Evolutionary conservation across 2,329 filamentous ascomycete species (phyloP).

Genomic region (Diaporthe longicolla): DNA sequence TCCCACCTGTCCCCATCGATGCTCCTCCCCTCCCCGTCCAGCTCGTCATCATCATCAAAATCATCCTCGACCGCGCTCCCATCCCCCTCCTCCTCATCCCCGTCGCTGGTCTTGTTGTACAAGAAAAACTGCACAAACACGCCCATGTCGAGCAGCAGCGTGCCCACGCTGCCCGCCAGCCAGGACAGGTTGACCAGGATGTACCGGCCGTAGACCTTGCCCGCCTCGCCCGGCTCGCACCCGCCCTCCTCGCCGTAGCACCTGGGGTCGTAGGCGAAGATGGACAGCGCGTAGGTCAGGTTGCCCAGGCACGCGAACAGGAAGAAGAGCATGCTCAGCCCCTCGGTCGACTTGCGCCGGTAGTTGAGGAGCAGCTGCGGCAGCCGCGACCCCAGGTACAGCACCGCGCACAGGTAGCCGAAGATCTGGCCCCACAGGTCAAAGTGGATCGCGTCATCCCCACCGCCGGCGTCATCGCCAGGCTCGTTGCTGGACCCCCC

Average conservation of each 20-base stretch:
- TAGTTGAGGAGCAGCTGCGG: constrained; percentile 95
- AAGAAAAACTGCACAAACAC: constrained; percentile 95
- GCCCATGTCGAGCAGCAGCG: constrained; percentile 84
- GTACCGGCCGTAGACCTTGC: constrained; percentile 80
- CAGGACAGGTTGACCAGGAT: constrained; percentile 92
- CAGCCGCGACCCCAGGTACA: constrained; percentile 91
- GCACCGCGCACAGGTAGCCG: constrained; percentile 89
- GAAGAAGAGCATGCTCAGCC: constrained; percentile 94
- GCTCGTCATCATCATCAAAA: constrained; percentile 48
- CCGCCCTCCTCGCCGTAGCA: constrained; percentile 62
- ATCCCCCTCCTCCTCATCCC: constrained; percentile 50
- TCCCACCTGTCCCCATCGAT: constrained; percentile 55
- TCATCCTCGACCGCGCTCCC: constrained; percentile 49
- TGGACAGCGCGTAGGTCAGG: constrained; percentile 91
- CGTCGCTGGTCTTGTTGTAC: constrained; percentile 69
- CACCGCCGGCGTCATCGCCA: constrained; percentile 49
- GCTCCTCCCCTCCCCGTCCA: constrained; percentile 44
- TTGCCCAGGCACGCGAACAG: constrained; percentile 97
- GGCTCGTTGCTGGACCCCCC: too few relatives aligned
- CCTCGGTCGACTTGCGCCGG: constrained; percentile 91
- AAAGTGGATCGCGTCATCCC: constrained; percentile 66
- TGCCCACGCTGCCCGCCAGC: constrained; percentile 91
- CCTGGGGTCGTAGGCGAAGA: constrained; percentile 87
- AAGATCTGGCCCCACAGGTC: constrained; percentile 89
- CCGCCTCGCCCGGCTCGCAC: constrained; percentile 77